A percentile compares a stretch with the other conserved stretches of the same genome.
Evolutionary conservation across 306 rosid species (phyloP).

Genomic region (Echinosophora koreensis): DNA sequence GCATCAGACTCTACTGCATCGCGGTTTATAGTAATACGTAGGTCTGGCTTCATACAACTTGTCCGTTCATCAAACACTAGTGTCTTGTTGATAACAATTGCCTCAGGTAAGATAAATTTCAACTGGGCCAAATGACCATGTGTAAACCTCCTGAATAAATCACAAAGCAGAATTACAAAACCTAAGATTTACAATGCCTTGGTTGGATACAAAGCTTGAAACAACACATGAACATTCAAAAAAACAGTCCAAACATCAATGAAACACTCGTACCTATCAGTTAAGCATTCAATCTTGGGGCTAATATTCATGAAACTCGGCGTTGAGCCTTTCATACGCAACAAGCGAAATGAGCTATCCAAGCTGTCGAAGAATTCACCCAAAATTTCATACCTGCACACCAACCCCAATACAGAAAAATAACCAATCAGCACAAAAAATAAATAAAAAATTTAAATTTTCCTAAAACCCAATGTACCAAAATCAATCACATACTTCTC

Average conservation of each 20-base stretch:
- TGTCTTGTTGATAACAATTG: constrained; percentile 60
- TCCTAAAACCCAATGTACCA: background rate
- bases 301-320: constrained; percentile 58
- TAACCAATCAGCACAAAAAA: background rate
- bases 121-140: constrained; percentile 75
- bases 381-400: constrained; percentile 65
- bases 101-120: constrained; percentile 80
- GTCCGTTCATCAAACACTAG: constrained; percentile 61
- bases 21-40: constrained; percentile 60
- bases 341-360: constrained; percentile 64
- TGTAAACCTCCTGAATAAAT: constrained; percentile 77
- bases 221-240: background rate
- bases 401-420: background rate
- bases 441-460: background rate
- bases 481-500: constrained; percentile 52
- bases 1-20: constrained; percentile 51
- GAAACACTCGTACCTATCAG: constrained; percentile 64
- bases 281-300: constrained; percentile 62
- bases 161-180: constrained; percentile 17
- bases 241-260: background rate
- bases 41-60: constrained; percentile 79
- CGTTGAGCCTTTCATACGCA: constrained; percentile 54
- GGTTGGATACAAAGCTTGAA: background rate
- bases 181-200: background rate
- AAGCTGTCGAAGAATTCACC: constrained; percentile 64